Conservation (phyloP, 768 basidiomycete species). For the Scleroderma bovista region DNA sequence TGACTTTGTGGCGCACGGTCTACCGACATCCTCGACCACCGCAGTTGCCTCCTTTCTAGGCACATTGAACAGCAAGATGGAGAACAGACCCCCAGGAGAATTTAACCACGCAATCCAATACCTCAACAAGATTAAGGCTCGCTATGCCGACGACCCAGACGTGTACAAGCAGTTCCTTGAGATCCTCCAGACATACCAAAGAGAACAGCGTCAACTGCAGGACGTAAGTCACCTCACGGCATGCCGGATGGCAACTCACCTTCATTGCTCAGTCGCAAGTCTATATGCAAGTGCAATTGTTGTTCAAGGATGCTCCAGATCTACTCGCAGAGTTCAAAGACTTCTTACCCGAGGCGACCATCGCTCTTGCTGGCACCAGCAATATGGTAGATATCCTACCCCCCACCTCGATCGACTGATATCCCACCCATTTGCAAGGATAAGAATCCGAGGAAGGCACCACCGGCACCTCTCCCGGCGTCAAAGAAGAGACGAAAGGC, state of each 20-base stretch:
- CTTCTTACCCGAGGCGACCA: slow-evolving; percentile 66
- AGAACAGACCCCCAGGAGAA: slow-evolving; percentile 55
- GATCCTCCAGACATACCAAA: slow-evolving; percentile 83
- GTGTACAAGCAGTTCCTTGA: slow-evolving; percentile 89
- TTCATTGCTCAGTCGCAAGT: slow-evolving; percentile 53
- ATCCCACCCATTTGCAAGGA: slow-evolving; percentile 19
- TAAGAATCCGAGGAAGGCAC: slow-evolving; percentile 40
- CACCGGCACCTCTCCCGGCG: slow-evolving; percentile 28
- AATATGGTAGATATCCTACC: slow-evolving; percentile 43
- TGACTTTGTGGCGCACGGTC: slow-evolving; percentile 43
- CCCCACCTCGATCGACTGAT: slow-evolving; percentile 38
- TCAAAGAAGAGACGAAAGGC: slow-evolving; percentile 57
- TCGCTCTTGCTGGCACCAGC: slow-evolving; percentile 35
- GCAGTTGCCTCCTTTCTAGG: slow-evolving; percentile 66
- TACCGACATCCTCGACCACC: slow-evolving; percentile 42
- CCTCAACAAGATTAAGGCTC: slow-evolving; percentile 96
- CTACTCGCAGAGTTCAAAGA: slow-evolving; percentile 76
- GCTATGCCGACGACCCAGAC: slow-evolving; percentile 84
- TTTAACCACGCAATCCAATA: slow-evolving; percentile 96
- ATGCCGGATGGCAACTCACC: slow-evolving; percentile 5
- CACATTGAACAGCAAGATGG: slow-evolving; percentile 47
- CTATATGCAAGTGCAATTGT: slow-evolving; percentile 69
- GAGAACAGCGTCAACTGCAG: slow-evolving; percentile 68
- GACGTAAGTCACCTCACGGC: slow-evolving; percentile 47
- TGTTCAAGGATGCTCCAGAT: slow-evolving; percentile 80